phyloP scores from a whole-genome alignment of 257 asterid genomes.

The Solanum neorickii region DNA sequence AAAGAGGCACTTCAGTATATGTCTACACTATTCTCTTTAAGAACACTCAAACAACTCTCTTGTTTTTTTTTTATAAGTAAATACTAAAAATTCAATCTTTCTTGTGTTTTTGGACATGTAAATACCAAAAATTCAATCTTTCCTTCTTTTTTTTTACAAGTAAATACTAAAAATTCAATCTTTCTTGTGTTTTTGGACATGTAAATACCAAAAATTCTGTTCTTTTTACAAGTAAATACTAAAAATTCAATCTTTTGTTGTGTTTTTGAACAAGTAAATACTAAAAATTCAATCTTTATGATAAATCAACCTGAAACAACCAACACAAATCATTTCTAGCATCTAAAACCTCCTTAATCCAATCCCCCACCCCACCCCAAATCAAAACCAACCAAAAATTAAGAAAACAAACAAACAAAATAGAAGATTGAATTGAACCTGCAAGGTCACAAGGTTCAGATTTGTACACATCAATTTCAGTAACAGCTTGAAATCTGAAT shows the following conservation, averaged over 20 bases:
- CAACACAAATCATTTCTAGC: background rate
- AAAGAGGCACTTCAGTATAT: background rate
- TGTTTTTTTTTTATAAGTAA: background rate
- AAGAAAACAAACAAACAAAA: background rate
- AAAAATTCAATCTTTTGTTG: background rate
- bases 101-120: background rate
- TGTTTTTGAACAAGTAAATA: background rate
- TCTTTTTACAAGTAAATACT: background rate
- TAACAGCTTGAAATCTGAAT: constrained; percentile 73
- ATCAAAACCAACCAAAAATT: background rate
- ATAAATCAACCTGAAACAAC: background rate
- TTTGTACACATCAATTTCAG: constrained; percentile 92
- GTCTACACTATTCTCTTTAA: background rate
- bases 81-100: background rate
- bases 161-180: background rate
- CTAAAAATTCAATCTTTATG: background rate
- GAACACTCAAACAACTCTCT: background rate
- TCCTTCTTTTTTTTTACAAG: background rate
- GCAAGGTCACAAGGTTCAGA: constrained; percentile 96
- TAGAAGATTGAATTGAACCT: constrained; percentile 11
- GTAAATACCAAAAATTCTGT: background rate
- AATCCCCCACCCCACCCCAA: background rate
- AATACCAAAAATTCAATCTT: background rate
- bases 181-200: background rate
- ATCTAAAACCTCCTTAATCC: background rate